phyloP scores from a whole-genome alignment of 1,284 basidiomycete genomes.

The Sanghuangporus baumii region DNA sequence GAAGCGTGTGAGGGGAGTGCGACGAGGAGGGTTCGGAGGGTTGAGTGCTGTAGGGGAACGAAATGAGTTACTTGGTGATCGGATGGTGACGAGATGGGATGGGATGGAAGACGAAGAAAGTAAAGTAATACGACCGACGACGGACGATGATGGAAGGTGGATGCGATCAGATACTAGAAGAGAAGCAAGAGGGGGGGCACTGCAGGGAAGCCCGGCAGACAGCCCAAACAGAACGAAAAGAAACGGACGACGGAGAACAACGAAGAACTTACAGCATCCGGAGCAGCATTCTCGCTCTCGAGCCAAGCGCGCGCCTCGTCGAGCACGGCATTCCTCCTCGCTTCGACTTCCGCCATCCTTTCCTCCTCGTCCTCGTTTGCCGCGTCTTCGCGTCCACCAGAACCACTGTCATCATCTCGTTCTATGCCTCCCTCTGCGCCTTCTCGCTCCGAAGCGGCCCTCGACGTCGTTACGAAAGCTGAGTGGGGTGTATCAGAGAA shows the following conservation, averaged over 20 bases:
- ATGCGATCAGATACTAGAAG: neutral
- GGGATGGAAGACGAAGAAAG: neutral
- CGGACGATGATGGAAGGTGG: neutral
- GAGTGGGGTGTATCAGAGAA: neutral
- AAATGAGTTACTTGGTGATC: neutral
- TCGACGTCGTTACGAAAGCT: neutral
- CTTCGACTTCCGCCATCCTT: neutral
- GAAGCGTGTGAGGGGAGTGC: neutral
- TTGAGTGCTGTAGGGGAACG: neutral
- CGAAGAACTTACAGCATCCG: conserved; percentile 1
- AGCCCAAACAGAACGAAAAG: neutral
- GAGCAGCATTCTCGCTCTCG: neutral
- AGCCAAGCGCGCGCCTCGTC: conserved; percentile 11
- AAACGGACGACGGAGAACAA: neutral
- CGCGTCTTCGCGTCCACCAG: neutral
- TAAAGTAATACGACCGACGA: neutral
- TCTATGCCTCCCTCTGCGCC: no score
- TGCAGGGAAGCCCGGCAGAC: neutral
- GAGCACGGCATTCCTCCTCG: neutral
- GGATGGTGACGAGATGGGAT: neutral
- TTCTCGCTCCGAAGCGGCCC: neutral
- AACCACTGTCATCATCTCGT: neutral
- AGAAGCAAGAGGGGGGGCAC: neutral
- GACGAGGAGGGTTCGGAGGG: neutral
- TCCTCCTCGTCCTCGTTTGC: neutral